Evolutionary conservation across 345 rosid species (phyloP), one percentile per base, ranked within the genome.

Genomic region (Ceriops tagal): DNA sequence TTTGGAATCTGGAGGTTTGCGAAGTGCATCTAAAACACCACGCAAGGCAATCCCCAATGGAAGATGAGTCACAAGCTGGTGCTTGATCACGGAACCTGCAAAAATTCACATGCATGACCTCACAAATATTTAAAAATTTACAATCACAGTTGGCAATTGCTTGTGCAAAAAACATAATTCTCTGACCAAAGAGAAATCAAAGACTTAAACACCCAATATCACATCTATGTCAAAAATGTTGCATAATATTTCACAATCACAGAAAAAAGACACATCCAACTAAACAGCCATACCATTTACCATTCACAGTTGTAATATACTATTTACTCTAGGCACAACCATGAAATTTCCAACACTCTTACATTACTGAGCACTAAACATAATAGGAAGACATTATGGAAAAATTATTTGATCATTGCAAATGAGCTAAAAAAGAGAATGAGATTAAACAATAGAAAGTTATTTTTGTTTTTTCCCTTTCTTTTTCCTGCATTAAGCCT

Each of bases 1-100:
- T 89, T 95, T 95, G 68, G 99, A 95, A 88, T 95, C 97, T 65
- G 97, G 88, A 66, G 97, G 99, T 78, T 92, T 95, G 39, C 99
- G 92, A 65, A 95, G 79, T 11, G 99, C 93, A 79, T 95, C 99
- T 75, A 95, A 71, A 70, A 95, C 97, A 69, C 86, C 88, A 67
- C 99, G 99, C 64, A 95, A 77, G 30, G 99, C 99, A 75, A 92
- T 88, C 64, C 99, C 99, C 69, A 95, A 89, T 13, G 96, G 83
- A 61, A 95, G 81, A 75, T 93, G 97, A 63, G 89, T 88, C 64
- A 92, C 92, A 78, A 95, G 99, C 78, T 95, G 99, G 73, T 92
- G 96, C 89, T 86, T 95, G 78, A 95, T 95, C 43, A 95, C 88
- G 70, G 93, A 92, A 56, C 99, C 99, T 95, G 87, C 71, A 74